phyloP scores from a whole-genome alignment of 2,329 filamentous ascomycete species.

The Fusarium fracticaudum region DNA sequence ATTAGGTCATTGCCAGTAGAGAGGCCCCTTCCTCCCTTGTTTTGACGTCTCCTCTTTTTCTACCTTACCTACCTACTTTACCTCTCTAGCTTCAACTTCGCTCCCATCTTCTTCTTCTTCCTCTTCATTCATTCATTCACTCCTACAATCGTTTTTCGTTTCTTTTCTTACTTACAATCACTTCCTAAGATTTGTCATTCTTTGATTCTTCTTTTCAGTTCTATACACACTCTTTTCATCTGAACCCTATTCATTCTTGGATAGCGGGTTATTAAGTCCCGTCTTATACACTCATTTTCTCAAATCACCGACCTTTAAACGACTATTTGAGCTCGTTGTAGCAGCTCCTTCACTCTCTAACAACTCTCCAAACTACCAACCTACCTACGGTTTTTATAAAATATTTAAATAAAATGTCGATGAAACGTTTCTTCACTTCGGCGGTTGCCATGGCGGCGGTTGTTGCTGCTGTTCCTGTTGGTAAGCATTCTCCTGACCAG shows the following conservation, averaged over 20 bases:
- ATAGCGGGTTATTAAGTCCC: slow-evolving; percentile 12
- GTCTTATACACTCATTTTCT: slow-evolving; percentile 11
- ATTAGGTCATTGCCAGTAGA: background rate
- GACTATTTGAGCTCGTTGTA: slow-evolving; percentile 16
- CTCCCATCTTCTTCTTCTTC: background rate
- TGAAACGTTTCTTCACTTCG: slow-evolving; percentile 37
- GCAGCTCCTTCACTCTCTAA: slow-evolving; percentile 26
- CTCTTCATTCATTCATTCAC: slow-evolving; percentile 8
- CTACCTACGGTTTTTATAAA: background rate
- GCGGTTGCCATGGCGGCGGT: slow-evolving; percentile 36
- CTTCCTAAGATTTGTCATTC: slow-evolving; percentile 23
- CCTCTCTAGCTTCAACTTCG: background rate
- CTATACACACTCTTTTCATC: slow-evolving; percentile 25
- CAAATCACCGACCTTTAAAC: slow-evolving; percentile 9
- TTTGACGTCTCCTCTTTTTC: background rate
- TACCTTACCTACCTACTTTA: background rate
- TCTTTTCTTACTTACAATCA: background rate
- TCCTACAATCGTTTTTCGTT: background rate
- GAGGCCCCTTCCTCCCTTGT: background rate
- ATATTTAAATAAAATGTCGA: slow-evolving; percentile 26
- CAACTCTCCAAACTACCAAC: background rate
- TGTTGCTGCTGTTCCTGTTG: slow-evolving; percentile 35
- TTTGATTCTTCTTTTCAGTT: slow-evolving; percentile 17
- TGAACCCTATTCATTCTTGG: slow-evolving; percentile 21
- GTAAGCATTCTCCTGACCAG: slow-evolving; percentile 24